Percentiles rank a stretch among this genome's conserved stretches.
Evolutionary conservation across 2,329 filamentous ascomycete genomes (phyloP).

Genomic region (Atkinsonella hypoxylon): DNA sequence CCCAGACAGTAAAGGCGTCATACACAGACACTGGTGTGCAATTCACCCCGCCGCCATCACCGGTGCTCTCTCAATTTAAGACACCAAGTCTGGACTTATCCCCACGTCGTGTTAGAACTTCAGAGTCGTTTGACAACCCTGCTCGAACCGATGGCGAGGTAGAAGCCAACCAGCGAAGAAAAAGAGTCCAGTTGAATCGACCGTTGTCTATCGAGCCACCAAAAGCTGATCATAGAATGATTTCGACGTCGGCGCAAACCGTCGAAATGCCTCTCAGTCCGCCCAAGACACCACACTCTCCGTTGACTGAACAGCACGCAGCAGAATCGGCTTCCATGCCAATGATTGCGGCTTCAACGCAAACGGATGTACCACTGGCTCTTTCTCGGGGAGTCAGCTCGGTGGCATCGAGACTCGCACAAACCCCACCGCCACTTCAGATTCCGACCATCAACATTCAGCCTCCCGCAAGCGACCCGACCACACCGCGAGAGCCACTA

Average conservation of each 20-base stretch:
- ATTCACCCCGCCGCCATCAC: constrained; percentile 72
- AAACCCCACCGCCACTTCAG: constrained; percentile 29
- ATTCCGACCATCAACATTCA: constrained; percentile 88
- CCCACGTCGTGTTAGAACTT: constrained; percentile 23
- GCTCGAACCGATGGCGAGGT: constrained; percentile 43
- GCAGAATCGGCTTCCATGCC: constrained; percentile 22
- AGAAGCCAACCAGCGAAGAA: constrained; percentile 62
- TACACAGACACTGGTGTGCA: constrained; percentile 73
- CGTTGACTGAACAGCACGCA: constrained; percentile 27
- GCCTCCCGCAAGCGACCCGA: constrained; percentile 73
- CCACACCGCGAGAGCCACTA: constrained; percentile 60
- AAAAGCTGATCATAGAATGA: constrained; percentile 36
- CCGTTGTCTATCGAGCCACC: constrained; percentile 37
- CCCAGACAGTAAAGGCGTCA: constrained; percentile 25
- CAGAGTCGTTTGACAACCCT: constrained; percentile 28
- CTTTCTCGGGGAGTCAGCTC: constrained; percentile 10
- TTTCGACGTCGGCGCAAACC: constrained; percentile 32
- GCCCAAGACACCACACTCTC: constrained; percentile 50
- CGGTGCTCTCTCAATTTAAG: constrained; percentile 33
- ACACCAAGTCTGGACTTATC: constrained; percentile 28
- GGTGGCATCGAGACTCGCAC: constrained; percentile 14
- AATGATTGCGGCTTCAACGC: constrained; percentile 47
- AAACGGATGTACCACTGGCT: constrained; percentile 34
- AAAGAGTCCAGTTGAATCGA: constrained; percentile 47
- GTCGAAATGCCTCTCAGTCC: constrained; percentile 39